Base-by-base conservation (phyloP, 164 flowering plant genomes). In the Magnolia officinalis region DNA sequence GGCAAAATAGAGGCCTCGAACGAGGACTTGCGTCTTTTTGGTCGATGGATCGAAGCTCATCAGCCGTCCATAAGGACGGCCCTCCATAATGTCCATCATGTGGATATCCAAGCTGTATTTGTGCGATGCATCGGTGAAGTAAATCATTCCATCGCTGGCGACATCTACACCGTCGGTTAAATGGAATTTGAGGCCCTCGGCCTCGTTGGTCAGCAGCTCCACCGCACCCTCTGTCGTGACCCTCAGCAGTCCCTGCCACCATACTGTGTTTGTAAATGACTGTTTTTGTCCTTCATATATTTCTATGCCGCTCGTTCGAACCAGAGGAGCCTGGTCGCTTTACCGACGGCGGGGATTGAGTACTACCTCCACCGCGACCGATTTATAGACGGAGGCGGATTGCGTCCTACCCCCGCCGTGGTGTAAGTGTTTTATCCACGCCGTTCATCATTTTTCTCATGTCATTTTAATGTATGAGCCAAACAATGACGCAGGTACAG, bases 71-170 rank as follows among this genome's bases (percentile, higher is more conserved):
- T 92, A 51, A 0, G 97, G 98, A 61, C 83, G 81, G 26, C 95
- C 94, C 80, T 90, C 99, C 1, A 90, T 52, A 0, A 86, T 1
- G 73, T 92, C 97, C 51, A 67, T 58, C 29, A 80, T 11, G 68
- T n/a, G 23, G 0, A 86, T 78, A 0, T 76, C 1, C 7, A 90
- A 4, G 21, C 9, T 24, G 80, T 94, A 88, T 70, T 91, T 94
- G 70, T 78, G 86, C 0, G 94, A 87, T 26, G 98, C 95, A 73
- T 94, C 98, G 0, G 98, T 91, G 82, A 96, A 96, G 78, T 96
- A 96, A 18, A 94, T 84, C 4, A 78, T 73, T 4, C 98, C 97
- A 59, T 94, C 85, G 0, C 76, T 63, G 0, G 89, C 96, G 3
- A 93, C 83, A 78, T 89, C 98, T 0, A 90, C 90, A 52, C 84